Evolutionary conservation across 2,329 filamentous ascomycete species (phyloP).

Genomic region (Colletotrichum sp.): DNA sequence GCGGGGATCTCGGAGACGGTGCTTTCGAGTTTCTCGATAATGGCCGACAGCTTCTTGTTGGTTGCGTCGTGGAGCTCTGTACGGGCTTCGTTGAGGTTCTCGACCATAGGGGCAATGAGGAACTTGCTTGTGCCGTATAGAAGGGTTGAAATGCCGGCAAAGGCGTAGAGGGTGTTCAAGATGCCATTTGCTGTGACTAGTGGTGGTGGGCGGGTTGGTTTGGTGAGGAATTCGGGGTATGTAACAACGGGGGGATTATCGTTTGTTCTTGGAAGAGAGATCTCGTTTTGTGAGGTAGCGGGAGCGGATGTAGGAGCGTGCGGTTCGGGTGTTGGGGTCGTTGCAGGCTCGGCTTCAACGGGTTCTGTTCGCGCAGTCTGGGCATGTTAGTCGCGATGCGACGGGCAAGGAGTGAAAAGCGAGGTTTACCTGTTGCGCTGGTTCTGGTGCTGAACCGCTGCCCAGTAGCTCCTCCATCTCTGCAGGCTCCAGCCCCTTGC

Average conservation of each 20-base stretch:
- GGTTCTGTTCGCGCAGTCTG: background rate
- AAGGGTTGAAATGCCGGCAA: slow-evolving; percentile 62
- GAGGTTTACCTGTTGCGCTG: background rate
- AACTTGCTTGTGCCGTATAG: slow-evolving; percentile 76
- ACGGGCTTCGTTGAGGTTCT: slow-evolving; percentile 56
- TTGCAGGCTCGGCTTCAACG: slow-evolving; percentile 1
- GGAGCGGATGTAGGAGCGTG: background rate
- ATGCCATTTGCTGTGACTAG: slow-evolving; percentile 67
- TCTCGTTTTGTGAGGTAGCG: background rate
- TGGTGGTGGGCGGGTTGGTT: slow-evolving; percentile 59
- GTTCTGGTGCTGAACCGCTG: slow-evolving; percentile 24
- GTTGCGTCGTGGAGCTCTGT: slow-evolving; percentile 57
- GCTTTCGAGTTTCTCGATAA: slow-evolving; percentile 57
- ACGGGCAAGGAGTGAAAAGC: background rate
- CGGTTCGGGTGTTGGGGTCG: background rate
- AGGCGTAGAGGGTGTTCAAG: slow-evolving; percentile 63
- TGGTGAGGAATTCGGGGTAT: slow-evolving; percentile 72
- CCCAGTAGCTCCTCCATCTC: slow-evolving; percentile 73
- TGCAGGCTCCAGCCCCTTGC: slow-evolving; percentile 72
- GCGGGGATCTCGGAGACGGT: slow-evolving; percentile 71
- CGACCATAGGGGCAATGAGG: slow-evolving; percentile 68
- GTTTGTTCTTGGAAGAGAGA: slow-evolving; percentile 21
- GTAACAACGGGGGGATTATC: slow-evolving; percentile 68
- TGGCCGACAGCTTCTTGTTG: slow-evolving; percentile 45
- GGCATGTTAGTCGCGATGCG: background rate